phyloP scores from a whole-genome alignment of 2,329 filamentous ascomycete species.

The Chalara sp. region DNA sequence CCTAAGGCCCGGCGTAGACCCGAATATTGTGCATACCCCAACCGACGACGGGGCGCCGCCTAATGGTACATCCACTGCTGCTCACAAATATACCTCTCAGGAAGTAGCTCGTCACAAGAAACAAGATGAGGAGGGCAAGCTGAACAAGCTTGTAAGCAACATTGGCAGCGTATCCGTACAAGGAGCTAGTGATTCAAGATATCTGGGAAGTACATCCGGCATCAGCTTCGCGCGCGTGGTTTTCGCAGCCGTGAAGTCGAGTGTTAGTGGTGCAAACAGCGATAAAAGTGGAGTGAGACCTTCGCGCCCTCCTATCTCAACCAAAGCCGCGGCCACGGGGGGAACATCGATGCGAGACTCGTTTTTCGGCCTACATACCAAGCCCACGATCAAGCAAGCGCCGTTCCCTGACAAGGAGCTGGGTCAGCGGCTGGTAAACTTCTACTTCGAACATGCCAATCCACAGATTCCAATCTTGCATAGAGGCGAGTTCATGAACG shows the following conservation, averaged over 20 bases:
- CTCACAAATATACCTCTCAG: conserved; percentile 18
- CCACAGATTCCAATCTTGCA: conserved; percentile 93
- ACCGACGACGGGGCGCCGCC: conserved; percentile 21
- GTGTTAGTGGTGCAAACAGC: conserved; percentile 56
- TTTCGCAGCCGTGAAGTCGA: conserved; percentile 82
- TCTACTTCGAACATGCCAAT: conserved; percentile 96
- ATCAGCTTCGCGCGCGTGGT: conserved; percentile 94
- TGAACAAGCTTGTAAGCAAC: conserved; percentile 62
- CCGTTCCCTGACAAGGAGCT: conserved; percentile 75
- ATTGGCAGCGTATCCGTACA: conserved; percentile 72
- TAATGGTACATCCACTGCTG: conserved; percentile 12
- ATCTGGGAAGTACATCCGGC: conserved; percentile 78
- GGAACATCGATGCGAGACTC: conserved; percentile 88
- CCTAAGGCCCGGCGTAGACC: conserved; percentile 32
- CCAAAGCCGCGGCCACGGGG: conserved; percentile 31
- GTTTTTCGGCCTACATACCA: conserved; percentile 93
- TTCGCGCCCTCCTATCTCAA: conserved; percentile 44
- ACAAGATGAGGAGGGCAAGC: conserved; percentile 51
- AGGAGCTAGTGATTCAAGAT: conserved; percentile 70
- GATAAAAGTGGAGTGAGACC: conserved; percentile 58
- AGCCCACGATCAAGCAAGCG: conserved; percentile 78
- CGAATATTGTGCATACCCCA: conserved; percentile 21
- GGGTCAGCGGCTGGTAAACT: conserved; percentile 63
- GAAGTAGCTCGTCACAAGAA: conserved; percentile 30
- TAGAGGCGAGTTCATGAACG: conserved; percentile 78